A percentile compares a stretch with the other conserved stretches of the same genome.
Evolutionary conservation across 2,329 filamentous ascomycete species (phyloP).

Genomic region (Monilinia polystroma): DNA sequence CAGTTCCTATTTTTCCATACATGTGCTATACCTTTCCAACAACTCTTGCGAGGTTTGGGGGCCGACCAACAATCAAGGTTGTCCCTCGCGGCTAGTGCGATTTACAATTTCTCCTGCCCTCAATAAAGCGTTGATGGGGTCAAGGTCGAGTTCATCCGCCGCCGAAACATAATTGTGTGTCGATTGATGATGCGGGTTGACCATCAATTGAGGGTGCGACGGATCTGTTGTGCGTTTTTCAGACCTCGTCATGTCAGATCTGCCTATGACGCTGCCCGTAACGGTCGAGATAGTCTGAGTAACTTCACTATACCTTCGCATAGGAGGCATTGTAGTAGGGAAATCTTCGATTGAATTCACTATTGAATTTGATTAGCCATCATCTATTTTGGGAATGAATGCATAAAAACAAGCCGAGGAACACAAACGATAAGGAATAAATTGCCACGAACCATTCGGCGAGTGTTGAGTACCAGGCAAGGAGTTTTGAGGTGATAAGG

Average conservation of each 20-base stretch:
- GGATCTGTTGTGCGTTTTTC: conserved; percentile 21
- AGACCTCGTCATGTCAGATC: not conserved
- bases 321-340: conserved; percentile 33
- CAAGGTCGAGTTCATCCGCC: conserved; percentile 44
- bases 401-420: not conserved
- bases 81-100: conserved; percentile 38
- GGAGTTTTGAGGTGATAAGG: conserved; percentile 36
- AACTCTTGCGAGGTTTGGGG: not conserved
- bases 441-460: conserved; percentile 34
- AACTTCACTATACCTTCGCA: conserved; percentile 31
- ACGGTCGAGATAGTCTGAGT: conserved; percentile 16
- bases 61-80: not conserved
- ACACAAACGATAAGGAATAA: not conserved
- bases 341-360: conserved; percentile 30
- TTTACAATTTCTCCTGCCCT: conserved; percentile 60
- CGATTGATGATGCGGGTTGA: conserved; percentile 25
- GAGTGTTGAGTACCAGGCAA: conserved; percentile 30
- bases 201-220: not conserved
- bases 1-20: not conserved
- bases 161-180: conserved; percentile 31
- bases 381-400: not conserved
- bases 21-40: not conserved
- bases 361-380: conserved; percentile 24
- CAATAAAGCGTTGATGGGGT: conserved; percentile 59
- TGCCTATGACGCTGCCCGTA: conserved; percentile 1